These are phyloP conservation scores for Gossypium australe DNA, from an alignment of 345 rosid genomes.

Conservation along the genomic window DNA sequence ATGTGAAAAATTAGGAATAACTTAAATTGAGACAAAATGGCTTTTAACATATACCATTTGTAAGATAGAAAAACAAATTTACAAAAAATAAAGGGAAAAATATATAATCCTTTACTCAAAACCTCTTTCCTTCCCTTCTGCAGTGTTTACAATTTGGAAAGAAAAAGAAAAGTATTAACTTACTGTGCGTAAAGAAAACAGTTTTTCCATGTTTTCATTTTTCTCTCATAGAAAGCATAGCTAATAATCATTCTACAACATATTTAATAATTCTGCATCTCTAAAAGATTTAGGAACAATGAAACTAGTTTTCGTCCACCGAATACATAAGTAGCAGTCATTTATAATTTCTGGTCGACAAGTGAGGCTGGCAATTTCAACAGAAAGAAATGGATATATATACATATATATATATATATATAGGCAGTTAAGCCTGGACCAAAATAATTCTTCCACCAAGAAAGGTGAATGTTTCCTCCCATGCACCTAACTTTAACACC, in stretches of 20 bases:
- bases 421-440: neutral
- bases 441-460: neutral
- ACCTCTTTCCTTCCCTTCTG: neutral
- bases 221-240: neutral
- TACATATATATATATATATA: too few relatives aligned
- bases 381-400: neutral
- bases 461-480: neutral
- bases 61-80: neutral
- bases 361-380: neutral
- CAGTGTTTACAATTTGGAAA: neutral
- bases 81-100: too few relatives aligned
- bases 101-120: constrained; percentile 1
- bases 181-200: neutral
- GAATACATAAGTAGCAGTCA: neutral
- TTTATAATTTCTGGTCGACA: neutral
- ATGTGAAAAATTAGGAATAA: neutral
- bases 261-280: neutral
- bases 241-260: neutral
- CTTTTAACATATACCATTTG: neutral
- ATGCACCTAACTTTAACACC: neutral
- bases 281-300: neutral
- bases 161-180: neutral
- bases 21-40: neutral
- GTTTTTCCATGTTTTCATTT: neutral
- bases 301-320: neutral